Evolutionary conservation across 495 filamentous ascomycete species (phyloP).

Genomic region (Oidiodendron maius): DNA sequence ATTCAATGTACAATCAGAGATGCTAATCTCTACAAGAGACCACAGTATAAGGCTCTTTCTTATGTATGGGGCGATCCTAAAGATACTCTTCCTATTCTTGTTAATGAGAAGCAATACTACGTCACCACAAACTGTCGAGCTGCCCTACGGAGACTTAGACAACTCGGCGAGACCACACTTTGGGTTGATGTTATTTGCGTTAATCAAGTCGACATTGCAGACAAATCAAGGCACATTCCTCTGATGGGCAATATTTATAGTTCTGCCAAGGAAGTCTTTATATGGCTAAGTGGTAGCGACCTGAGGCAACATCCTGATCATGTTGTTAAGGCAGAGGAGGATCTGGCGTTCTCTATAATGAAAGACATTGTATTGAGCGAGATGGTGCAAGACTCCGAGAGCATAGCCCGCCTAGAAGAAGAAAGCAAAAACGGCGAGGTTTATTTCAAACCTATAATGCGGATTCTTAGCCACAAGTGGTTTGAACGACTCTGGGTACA

Average conservation of each 20-base stretch:
- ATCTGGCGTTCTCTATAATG: neutral
- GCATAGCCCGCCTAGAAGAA: neutral
- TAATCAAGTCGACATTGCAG: conserved; percentile 20
- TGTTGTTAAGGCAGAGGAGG: neutral
- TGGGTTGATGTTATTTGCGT: conserved; percentile 29
- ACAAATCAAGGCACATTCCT: conserved; percentile 20
- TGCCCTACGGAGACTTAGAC: conserved; percentile 1
- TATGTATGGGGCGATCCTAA: neutral
- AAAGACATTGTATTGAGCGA: neutral
- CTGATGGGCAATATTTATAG: conserved; percentile 23
- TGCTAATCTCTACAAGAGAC: neutral
- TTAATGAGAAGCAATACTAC: neutral
- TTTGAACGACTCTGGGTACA: too few relatives aligned
- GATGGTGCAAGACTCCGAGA: neutral
- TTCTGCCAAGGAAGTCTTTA: conserved; percentile 19
- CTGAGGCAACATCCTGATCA: neutral
- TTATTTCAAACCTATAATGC: too few relatives aligned
- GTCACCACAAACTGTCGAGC: conserved; percentile 2
- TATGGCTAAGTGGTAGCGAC: conserved; percentile 2
- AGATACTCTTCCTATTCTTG: neutral
- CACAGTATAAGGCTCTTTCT: conserved; percentile 4
- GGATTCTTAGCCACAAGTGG: too few relatives aligned
- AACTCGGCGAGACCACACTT: neutral
- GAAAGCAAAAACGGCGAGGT: too few relatives aligned
- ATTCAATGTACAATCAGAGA: neutral